phyloP scores from a whole-genome alignment of 192 early-diverging fungal species.

The Linnemannia zychae region DNA sequence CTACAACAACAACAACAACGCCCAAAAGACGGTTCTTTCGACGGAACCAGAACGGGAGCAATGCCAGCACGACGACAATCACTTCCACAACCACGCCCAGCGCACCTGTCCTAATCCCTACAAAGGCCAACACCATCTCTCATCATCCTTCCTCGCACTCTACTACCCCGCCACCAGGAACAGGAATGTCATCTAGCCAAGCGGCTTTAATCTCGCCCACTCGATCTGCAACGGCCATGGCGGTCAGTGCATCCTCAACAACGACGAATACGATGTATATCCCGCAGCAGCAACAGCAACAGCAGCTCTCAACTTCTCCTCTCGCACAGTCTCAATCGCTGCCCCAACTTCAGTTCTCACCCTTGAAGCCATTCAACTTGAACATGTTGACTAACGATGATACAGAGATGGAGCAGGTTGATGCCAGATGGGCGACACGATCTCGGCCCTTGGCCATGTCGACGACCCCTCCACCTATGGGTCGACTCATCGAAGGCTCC shows the following conservation, averaged over 20 bases:
- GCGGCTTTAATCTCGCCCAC: not conserved
- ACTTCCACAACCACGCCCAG: not conserved
- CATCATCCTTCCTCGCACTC: not conserved
- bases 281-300: not conserved
- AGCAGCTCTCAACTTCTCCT: not conserved
- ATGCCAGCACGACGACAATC: not conserved
- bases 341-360: conserved; percentile 23
- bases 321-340: conserved; percentile 17
- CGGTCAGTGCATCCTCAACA: not conserved
- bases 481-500: not conserved
- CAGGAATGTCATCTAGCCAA: no score
- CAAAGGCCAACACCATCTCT: not conserved
- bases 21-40: conserved; percentile 15
- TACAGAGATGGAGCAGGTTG: not conserved
- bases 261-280: conserved; percentile 11
- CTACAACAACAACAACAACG: not conserved
- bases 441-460: not conserved
- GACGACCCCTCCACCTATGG: not conserved
- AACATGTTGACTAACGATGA: not conserved
- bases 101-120: conserved; percentile 16
- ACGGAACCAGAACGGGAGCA: conserved; percentile 3
- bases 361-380: not conserved
- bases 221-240: not conserved
- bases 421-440: not conserved
- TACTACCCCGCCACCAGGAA: not conserved